Evolutionary conservation across 1,284 basidiomycete genomes (phyloP), one percentile per base, ranked within the genome.

Genomic region (Ceratobasidium sp.): DNA sequence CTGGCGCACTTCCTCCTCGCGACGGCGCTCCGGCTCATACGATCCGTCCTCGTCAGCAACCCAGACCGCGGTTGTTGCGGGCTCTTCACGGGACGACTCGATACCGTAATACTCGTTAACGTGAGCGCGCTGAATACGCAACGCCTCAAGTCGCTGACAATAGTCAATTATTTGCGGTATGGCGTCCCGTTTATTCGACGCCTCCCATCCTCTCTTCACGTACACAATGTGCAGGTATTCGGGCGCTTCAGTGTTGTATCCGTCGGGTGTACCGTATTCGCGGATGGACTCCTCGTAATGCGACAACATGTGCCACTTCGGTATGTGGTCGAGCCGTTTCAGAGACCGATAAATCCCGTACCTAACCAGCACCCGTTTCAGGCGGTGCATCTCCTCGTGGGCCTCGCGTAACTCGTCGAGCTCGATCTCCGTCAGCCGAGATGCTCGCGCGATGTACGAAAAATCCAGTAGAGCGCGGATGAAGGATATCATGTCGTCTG

Each of bases 311-410:
- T 80, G 79, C 2, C 78, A 46, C 44, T 80, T 80, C 4, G 20
- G 33, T 3, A 71, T 71, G 10, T 13, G 7, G 40, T 71, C 40
- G 42, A n/a, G n/a, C n/a, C n/a, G n/a, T n/a, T n/a, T n/a, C n/a
- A n/a, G n/a, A n/a, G n/a, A n/a, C n/a, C n/a, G n/a, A n/a, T n/a
- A 71, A 71, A n/a, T 39, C 20, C 3, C 39, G 26, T 7, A 7
- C n/a, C 39, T 23, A 9, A 15, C 15, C 69, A 20, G 55, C 23
- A n/a, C 12, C 33, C 23, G 15, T 26, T 18, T 20, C 6, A 69
- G 49, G 12, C 68, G 15, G 51, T 82, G 79, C 23, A 82, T 63
- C 0, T 77, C 28, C 26, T 81, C 77, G 28, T 79, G 51, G 10
- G 60, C 4, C 0, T 49, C 64, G 44, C 80, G 55, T 64, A 82